Evolutionary conservation across 2,329 filamentous ascomycete species (phyloP).

Genomic region (Exophiala sp.): DNA sequence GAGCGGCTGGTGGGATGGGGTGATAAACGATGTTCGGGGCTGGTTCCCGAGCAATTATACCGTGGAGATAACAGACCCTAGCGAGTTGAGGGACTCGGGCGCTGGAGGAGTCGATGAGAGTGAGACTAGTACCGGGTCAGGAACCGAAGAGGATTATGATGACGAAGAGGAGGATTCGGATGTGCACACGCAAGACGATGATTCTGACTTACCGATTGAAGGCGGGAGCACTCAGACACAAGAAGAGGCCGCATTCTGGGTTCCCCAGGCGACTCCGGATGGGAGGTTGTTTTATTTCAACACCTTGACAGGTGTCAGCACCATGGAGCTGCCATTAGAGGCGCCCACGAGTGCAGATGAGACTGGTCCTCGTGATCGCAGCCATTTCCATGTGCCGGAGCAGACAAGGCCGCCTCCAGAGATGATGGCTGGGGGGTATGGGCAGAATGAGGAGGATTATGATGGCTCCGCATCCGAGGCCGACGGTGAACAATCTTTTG

Average conservation of each 20-base stretch:
- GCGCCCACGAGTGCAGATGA: constrained; percentile 76
- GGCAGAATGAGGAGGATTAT: constrained; percentile 74
- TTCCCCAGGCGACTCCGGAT: constrained; percentile 91
- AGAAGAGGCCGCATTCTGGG: constrained; percentile 94
- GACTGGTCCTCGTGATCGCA: constrained; percentile 78
- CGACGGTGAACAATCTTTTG: constrained; percentile 68
- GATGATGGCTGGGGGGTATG: constrained; percentile 76
- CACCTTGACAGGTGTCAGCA: constrained; percentile 90
- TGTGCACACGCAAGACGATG: constrained; percentile 58
- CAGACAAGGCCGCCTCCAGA: constrained; percentile 85
- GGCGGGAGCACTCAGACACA: constrained; percentile 58
- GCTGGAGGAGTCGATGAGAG: constrained; percentile 44
- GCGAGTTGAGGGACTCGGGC: constrained; percentile 53
- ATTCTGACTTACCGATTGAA: constrained; percentile 61
- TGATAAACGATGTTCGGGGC: constrained; percentile 91
- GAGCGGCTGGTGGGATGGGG: constrained; percentile 98
- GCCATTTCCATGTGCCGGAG: constrained; percentile 81
- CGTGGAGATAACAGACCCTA: constrained; percentile 66
- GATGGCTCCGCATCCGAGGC: constrained; percentile 85
- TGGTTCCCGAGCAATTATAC: constrained; percentile 99
- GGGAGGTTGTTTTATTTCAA: constrained; percentile 97
- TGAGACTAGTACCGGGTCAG: constrained; percentile 46
- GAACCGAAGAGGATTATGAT: constrained; percentile 56
- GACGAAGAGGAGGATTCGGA: constrained; percentile 61
- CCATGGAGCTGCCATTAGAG: constrained; percentile 89